Percentiles rank a stretch among this genome's conserved stretches.
Conservation (phyloP, 768 basidiomycete genomes). For the Leucosporidium creatinivorum region DNA sequence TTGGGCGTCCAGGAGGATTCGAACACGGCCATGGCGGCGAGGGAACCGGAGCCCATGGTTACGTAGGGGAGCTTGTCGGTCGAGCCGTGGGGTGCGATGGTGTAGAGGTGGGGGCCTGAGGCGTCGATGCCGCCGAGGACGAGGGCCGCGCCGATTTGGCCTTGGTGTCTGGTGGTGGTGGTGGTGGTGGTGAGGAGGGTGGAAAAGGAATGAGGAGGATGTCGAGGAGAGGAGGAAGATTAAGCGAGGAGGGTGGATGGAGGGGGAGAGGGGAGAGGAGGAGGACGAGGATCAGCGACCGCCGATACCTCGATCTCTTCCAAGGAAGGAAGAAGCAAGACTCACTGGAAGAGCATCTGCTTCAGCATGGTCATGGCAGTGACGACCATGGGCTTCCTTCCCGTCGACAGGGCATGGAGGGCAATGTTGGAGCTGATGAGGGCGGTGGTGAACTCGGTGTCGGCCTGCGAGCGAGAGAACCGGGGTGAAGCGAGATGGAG, state of each 20-base stretch:
- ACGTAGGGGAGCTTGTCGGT: constrained; percentile 98
- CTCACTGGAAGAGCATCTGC: constrained; percentile 84
- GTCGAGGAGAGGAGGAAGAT: too few relatives aligned
- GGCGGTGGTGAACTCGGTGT: constrained; percentile 84
- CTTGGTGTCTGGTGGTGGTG: constrained; percentile 64
- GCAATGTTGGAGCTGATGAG: constrained; percentile 95
- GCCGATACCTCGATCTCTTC: neutral
- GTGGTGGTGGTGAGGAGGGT: neutral
- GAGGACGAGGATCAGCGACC: neutral
- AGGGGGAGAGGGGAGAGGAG: too few relatives aligned
- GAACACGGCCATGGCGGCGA: constrained; percentile 98
- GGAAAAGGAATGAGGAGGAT: neutral
- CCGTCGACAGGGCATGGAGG: constrained; percentile 80
- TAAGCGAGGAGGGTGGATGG: neutral
- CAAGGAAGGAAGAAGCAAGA: too few relatives aligned
- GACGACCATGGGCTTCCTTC: constrained; percentile 83
- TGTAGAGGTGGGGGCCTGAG: constrained; percentile 90
- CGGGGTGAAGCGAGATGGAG: too few relatives aligned
- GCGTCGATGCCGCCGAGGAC: constrained; percentile 95
- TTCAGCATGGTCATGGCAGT: constrained; percentile 99
- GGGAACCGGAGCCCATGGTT: constrained; percentile 93
- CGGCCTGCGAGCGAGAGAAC: constrained; percentile 48
- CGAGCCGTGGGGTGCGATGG: constrained; percentile 90
- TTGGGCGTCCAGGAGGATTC: constrained; percentile 75
- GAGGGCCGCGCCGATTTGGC: constrained; percentile 86